Percentiles rank a stretch among this genome's conserved stretches.
Conservation (phyloP, 2,329 filamentous ascomycete species). For the Rutstroemia sp. region DNA sequence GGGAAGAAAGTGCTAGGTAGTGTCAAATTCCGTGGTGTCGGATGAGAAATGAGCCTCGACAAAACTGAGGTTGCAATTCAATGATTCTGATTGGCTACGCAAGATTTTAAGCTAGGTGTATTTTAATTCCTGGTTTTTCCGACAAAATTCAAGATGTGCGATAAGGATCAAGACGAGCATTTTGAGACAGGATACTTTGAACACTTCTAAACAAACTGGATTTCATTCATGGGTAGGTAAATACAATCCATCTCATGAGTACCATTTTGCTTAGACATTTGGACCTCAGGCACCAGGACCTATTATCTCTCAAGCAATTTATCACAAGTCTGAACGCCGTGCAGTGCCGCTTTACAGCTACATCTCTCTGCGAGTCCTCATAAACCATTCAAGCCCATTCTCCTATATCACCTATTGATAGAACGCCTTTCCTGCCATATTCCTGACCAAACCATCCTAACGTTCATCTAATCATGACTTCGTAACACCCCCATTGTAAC, state of each 20-base stretch:
- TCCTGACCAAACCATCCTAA: not conserved
- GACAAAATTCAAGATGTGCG: not conserved
- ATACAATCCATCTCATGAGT: not conserved
- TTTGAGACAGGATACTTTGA: not conserved
- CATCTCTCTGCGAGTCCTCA: not conserved
- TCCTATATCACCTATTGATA: conserved; percentile 5
- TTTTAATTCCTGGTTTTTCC: conserved; percentile 11
- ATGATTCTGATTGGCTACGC: conserved; percentile 24
- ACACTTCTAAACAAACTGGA: not conserved
- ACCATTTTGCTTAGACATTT: not conserved
- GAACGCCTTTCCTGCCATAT: conserved; percentile 7
- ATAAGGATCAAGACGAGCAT: not conserved
- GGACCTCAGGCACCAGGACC: not conserved
- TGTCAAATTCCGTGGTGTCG: conserved; percentile 8
- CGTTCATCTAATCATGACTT: conserved; percentile 10
- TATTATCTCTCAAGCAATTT: not conserved
- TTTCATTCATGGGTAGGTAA: not conserved
- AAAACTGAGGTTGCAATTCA: conserved; percentile 13
- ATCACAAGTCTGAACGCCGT: conserved; percentile 6
- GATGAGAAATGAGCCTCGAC: conserved; percentile 11
- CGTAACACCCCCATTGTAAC: conserved; percentile 7
- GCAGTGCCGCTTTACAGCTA: conserved; percentile 6
- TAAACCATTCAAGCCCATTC: not conserved
- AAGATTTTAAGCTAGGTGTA: not conserved
- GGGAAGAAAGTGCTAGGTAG: not conserved